phyloP scores from a whole-genome alignment of 2,329 filamentous ascomycete species.

The Pestalotiopsis sp. region DNA sequence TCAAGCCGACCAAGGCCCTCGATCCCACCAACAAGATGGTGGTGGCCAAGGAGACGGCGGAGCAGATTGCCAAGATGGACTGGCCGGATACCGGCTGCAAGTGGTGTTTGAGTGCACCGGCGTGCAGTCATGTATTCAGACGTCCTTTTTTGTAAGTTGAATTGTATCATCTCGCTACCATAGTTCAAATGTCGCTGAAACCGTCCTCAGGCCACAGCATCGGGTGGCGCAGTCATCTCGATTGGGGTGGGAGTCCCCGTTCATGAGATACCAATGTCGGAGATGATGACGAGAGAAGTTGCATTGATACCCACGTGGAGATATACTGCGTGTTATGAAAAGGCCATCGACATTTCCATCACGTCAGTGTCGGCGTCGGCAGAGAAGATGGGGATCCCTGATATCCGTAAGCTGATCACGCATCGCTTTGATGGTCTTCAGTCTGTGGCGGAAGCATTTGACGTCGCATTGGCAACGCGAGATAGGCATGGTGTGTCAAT shows the following conservation, averaged over 20 bases:
- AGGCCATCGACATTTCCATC: neutral
- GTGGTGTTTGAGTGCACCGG: constrained; percentile 14
- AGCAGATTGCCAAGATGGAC: neutral
- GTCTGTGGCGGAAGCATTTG: neutral
- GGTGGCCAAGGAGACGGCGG: constrained; percentile 11
- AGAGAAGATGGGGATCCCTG: neutral
- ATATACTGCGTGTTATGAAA: neutral
- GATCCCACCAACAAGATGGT: constrained; percentile 11
- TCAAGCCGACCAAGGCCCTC: neutral
- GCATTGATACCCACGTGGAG: constrained; percentile 50
- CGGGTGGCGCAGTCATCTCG: constrained; percentile 52
- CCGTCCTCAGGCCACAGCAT: neutral
- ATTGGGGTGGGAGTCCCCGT: constrained; percentile 74
- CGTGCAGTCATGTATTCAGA: constrained; percentile 12
- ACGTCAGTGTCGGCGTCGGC: neutral
- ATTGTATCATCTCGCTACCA: too few species aligned
- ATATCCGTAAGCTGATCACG: neutral
- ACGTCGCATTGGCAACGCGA: neutral
- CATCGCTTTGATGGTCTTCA: neutral
- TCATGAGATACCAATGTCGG: constrained; percentile 68
- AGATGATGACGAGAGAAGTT: constrained; percentile 68
- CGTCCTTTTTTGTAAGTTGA: constrained; percentile 7
- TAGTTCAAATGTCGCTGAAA: accelerated
- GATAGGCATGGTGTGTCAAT: neutral
- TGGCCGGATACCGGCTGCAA: constrained; percentile 1